Percentiles rank a stretch among this genome's conserved stretches.
phyloP scores from a whole-genome alignment of 345 rosid species.

The Salix brachista region DNA sequence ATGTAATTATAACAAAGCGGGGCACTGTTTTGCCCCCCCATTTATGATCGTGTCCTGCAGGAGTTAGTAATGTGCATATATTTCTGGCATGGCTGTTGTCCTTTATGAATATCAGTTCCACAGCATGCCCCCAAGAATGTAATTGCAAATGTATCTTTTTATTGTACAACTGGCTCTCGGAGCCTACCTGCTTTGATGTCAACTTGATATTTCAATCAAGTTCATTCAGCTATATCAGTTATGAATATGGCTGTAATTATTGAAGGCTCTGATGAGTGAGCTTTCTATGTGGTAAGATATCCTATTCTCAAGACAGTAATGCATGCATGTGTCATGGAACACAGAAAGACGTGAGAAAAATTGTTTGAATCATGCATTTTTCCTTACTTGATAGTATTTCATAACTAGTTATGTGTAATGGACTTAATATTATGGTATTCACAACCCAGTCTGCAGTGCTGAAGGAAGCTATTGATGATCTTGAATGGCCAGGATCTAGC shows the following conservation, averaged over 20 bases:
- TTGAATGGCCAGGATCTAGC: slow-evolving; percentile 93
- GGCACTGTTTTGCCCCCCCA: background rate
- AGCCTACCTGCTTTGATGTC: background rate
- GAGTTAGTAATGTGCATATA: background rate
- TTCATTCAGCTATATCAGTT: no score
- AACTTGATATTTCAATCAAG: no score
- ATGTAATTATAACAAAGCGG: background rate
- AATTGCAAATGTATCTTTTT: background rate
- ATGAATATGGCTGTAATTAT: no score
- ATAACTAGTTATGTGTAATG: background rate
- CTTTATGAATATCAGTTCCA: background rate
- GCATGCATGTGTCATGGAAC: background rate
- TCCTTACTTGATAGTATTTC: background rate
- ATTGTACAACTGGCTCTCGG: background rate
- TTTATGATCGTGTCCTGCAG: background rate
- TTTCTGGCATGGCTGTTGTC: background rate
- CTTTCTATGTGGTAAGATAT: no score
- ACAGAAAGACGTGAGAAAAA: background rate
- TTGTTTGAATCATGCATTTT: background rate
- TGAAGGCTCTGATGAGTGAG: no score
- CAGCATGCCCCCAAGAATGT: background rate
- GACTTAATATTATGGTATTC: slow-evolving; percentile 1
- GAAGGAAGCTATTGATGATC: slow-evolving; percentile 95
- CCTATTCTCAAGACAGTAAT: background rate
- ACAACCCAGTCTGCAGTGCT: slow-evolving; percentile 67